Evolutionary conservation across 2,329 filamentous ascomycete species (phyloP).

Genomic region (Albifimbria verrucaria): DNA sequence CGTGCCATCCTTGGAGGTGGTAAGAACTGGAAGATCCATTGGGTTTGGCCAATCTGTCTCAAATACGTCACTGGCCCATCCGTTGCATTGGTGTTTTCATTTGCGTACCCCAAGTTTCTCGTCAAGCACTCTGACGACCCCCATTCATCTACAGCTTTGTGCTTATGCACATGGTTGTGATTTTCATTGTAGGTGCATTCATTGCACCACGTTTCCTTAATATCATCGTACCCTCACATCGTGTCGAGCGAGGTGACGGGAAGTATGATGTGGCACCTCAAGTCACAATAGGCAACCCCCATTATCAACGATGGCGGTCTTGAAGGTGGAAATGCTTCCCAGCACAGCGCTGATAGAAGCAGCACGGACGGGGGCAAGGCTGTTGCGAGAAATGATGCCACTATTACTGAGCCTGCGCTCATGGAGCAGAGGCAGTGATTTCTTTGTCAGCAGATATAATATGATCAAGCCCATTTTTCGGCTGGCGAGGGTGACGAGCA

Average conservation of each 20-base stretch:
- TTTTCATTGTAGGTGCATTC: conserved; percentile 15
- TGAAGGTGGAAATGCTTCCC: conserved; percentile 5
- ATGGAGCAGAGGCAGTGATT: conserved; percentile 6
- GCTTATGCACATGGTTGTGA: conserved; percentile 14
- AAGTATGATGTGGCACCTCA: conserved; percentile 16
- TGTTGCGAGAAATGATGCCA: background rate
- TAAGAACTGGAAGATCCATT: conserved; percentile 50
- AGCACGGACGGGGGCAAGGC: conserved; percentile 11
- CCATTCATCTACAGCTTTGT: conserved; percentile 17
- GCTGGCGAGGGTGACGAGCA: no score
- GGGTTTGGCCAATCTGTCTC: conserved; percentile 40
- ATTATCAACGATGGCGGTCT: conserved; percentile 9
- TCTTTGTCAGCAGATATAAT: background rate
- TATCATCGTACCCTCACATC: conserved; percentile 9
- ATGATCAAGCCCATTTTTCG: background rate
- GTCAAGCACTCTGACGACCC: conserved; percentile 8
- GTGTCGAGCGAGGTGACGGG: conserved; percentile 11
- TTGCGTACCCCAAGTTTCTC: conserved; percentile 35
- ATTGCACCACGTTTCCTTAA: conserved; percentile 12
- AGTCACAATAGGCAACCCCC: conserved; percentile 12
- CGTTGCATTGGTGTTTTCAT: conserved; percentile 42
- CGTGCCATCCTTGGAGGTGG: conserved; percentile 37
- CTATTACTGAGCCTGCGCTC: background rate
- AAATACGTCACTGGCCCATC: conserved; percentile 42
- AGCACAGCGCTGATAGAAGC: conserved; percentile 8